phyloP scores from a whole-genome alignment of 2,329 filamentous ascomycete genomes.

The Proliferodiscus dingleyae region DNA sequence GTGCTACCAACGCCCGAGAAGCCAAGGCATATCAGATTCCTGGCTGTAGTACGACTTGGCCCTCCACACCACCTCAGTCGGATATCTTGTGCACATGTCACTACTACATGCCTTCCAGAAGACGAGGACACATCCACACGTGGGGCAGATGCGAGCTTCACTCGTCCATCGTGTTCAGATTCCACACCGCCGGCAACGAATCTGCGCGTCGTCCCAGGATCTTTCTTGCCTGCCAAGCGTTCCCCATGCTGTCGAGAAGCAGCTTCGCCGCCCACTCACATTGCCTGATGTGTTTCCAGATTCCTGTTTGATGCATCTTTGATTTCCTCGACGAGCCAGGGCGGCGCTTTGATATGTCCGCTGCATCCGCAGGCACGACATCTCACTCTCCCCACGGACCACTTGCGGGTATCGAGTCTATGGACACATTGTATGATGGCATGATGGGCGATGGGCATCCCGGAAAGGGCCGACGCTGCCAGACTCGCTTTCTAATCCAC shows the following conservation, averaged over 20 bases:
- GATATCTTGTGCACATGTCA: no score
- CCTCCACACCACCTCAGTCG: not conserved
- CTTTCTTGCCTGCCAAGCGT: conserved; percentile 1
- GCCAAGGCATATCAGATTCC: not conserved
- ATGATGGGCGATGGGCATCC: not conserved
- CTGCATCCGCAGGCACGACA: no score
- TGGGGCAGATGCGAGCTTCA: not conserved
- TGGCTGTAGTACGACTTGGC: no score
- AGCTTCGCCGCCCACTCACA: no score
- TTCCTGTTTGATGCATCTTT: no score
- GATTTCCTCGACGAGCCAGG: not conserved
- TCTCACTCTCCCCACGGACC: no score
- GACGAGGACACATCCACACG: not conserved
- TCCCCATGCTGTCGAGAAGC: not conserved
- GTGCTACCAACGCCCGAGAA: not conserved
- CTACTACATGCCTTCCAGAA: not conserved
- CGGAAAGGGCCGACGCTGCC: no score
- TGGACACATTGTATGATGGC: not conserved
- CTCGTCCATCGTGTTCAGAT: not conserved
- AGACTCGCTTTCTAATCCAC: no score
- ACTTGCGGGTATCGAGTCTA: not conserved
- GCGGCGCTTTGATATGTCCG: not conserved
- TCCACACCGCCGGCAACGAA: conserved; percentile 7
- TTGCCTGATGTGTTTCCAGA: no score
- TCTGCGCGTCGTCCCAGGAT: conserved; percentile 9